Base-by-base conservation (phyloP, 768 basidiomycete species). In the Xerocomus spinulosus region DNA sequence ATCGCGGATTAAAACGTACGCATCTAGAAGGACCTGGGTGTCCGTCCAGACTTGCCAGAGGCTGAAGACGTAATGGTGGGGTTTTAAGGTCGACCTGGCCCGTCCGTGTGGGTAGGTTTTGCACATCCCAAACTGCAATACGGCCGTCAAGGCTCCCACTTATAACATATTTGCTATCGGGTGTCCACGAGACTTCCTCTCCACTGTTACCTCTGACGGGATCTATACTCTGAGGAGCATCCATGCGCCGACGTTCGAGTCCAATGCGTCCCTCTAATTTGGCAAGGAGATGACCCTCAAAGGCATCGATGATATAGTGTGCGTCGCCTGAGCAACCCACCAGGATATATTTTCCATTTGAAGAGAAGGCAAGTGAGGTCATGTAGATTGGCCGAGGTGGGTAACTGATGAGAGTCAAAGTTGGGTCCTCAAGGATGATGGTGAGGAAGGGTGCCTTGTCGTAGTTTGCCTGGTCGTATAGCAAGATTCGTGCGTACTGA, bases 241-340 rank as follows among this genome's bases (percentile, higher is more conserved):
- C 72, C 50, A 68, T 59, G 38, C 67, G 69, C 36, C 85, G 79
- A 20, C 87, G 76, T 67, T 94, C 94, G 26, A 98, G 69, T 3
- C 92, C 94, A 3, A 76, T 68, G 57, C 89, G 87, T 0, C 93
- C 94, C 60, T 85, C 87, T 25, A 99, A 73, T 64, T 94, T 87
- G 8, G 85, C 87, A 7, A 96, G 70, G 6, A 96, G 70, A 54
- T 79, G 75, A 0, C 95, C 90, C 46, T 90, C 85, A 63, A 87
- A 98, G 1, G 92, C 83, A 62, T 99, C 96, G 52, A 98, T 58
- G 45, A 99, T 76, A 60, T 98, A 98, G 68, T 99, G 96, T 3
- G 86, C 87, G 60, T 88, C 82, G 7, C 88, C 88, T 3, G 92
- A 89, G 56, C 96, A 97, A 30, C 96, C 94, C 15, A 95, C 83